These are phyloP conservation scores for Hermanozyma aechmeae DNA, from an alignment of 805 yeast species.

Conservation along the genomic window DNA sequence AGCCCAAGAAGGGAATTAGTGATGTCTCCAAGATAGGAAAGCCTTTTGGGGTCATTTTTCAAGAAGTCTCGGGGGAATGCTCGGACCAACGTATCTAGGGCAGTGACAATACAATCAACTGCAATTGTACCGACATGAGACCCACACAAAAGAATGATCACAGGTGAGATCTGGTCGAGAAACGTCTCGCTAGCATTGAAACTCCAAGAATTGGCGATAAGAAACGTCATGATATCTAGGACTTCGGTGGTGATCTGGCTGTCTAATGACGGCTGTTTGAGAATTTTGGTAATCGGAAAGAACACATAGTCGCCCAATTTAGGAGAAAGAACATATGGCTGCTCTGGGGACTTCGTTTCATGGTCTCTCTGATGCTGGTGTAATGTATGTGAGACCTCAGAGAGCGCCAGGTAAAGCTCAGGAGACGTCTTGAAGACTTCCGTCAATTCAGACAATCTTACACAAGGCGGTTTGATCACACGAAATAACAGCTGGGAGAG, in stretches of 20 bases:
- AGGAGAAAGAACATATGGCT: conserved; percentile 15
- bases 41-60: conserved; percentile 7
- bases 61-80: conserved; percentile 16
- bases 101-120: conserved; percentile 6
- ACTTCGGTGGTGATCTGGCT: conserved; percentile 13
- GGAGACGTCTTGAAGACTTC: conserved; percentile 3
- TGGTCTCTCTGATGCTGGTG: conserved; percentile 11
- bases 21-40: conserved; percentile 20
- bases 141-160: conserved; percentile 17
- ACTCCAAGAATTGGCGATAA: conserved; percentile 22
- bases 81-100: no score
- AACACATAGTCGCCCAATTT: conserved; percentile 33
- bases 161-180: conserved; percentile 26
- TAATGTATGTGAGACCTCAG: conserved; percentile 2
- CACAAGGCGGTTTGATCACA: conserved; percentile 21
- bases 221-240: conserved; percentile 19
- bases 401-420: conserved; percentile 6
- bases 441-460: conserved; percentile 14
- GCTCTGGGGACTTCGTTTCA: background rate
- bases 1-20: conserved; percentile 16
- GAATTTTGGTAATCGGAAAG: conserved; percentile 25
- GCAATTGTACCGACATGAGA: conserved; percentile 6
- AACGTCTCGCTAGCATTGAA: conserved; percentile 12
- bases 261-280: conserved; percentile 18
- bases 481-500: conserved; percentile 19